These are phyloP conservation scores for Rostrohypoxylon terebratum DNA, from an alignment of 495 filamentous ascomycete species.

Conservation along the genomic window DNA sequence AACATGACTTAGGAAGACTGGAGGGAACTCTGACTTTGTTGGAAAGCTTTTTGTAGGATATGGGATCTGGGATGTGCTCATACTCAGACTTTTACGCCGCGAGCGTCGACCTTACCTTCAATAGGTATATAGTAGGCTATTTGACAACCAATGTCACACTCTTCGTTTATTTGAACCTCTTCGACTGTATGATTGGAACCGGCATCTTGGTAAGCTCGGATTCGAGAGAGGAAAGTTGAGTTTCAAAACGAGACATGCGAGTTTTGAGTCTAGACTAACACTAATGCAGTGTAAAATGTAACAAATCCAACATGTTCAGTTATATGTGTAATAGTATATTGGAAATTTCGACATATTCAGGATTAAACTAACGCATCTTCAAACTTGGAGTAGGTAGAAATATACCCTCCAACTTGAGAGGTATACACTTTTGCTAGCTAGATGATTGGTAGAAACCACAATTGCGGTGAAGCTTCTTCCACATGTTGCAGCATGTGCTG, in stretches of 20 bases:
- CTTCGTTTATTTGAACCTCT: not conserved
- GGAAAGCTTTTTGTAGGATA: not conserved
- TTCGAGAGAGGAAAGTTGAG: not conserved
- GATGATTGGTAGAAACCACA: slow-evolving; percentile 2
- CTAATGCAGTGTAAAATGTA: not conserved
- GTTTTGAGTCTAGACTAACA: not conserved
- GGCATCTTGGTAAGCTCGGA: not conserved
- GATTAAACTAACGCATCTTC: not conserved
- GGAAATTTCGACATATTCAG: not conserved
- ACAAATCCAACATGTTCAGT: not conserved
- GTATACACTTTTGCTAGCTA: not conserved
- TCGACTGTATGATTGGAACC: not conserved
- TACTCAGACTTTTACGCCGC: slow-evolving; percentile 10
- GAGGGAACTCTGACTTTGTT: not conserved
- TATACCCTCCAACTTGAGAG: not conserved
- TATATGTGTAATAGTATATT: not conserved
- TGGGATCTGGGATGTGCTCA: slow-evolving; percentile 4
- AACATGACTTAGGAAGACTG: not conserved
- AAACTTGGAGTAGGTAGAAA: not conserved
- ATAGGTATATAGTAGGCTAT: slow-evolving; percentile 3
- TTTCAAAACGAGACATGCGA: not conserved
- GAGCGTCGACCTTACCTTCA: not conserved
- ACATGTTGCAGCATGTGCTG: not conserved
- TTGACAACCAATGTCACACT: not conserved
- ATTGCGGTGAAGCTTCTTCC: slow-evolving; percentile 3